Evolutionary conservation across 2,329 filamentous ascomycete species (phyloP).

Genomic region (Orbilia oligospora): DNA sequence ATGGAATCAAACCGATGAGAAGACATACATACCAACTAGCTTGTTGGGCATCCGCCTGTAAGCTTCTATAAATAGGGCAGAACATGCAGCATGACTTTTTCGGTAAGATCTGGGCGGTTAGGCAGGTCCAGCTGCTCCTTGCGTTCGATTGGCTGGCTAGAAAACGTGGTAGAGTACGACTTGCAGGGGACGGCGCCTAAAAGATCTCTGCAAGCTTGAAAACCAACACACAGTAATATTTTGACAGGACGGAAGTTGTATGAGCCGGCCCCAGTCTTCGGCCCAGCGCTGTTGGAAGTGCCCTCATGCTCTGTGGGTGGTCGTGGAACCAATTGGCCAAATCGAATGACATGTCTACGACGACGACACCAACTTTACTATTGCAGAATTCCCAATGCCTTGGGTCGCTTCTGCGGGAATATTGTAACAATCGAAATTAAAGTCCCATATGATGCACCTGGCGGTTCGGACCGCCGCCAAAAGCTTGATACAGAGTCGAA

Average conservation of each 20-base stretch:
- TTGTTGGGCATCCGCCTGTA: neutral
- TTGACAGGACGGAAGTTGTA: conserved; percentile 14
- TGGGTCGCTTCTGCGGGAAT: conserved; percentile 51
- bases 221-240: conserved; percentile 21
- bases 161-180: conserved; percentile 55
- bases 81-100: conserved; percentile 48
- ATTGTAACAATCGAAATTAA: conserved; percentile 5
- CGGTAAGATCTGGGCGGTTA: conserved; percentile 62
- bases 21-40: conserved; percentile 24
- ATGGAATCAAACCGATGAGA: neutral
- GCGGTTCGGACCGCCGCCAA: conserved; percentile 58
- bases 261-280: neutral
- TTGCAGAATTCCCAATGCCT: conserved; percentile 39
- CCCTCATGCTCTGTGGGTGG: neutral
- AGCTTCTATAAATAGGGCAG: conserved; percentile 58
- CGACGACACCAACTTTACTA: conserved; percentile 22
- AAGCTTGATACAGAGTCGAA: conserved; percentile 31
- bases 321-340: neutral
- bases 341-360: conserved; percentile 12
- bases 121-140: conserved; percentile 50
- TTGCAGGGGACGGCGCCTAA: conserved; percentile 57
- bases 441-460: conserved; percentile 37
- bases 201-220: neutral
- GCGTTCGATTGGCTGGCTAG: conserved; percentile 46
- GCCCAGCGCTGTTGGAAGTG: neutral